phyloP scores from a whole-genome alignment of 768 basidiomycete species.

The Leucocoprinus birnbaumii region DNA sequence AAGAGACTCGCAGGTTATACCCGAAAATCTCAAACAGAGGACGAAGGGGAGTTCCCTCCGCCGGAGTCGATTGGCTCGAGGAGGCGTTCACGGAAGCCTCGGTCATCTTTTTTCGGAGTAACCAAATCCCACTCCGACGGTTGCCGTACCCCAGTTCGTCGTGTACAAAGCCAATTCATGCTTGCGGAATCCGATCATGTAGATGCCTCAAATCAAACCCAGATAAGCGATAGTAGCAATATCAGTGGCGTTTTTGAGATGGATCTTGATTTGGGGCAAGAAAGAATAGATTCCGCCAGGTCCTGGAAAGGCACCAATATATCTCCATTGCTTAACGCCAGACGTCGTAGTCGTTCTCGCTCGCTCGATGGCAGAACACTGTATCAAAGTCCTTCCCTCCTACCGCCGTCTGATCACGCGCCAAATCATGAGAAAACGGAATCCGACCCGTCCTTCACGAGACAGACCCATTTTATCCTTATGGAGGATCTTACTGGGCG shows the following conservation, averaged over 20 bases:
- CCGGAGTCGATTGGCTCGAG: conserved; percentile 22
- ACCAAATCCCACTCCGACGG: conserved; percentile 37
- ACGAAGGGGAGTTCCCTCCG: conserved; percentile 44
- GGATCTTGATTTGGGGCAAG: conserved; percentile 30
- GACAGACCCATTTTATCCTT: conserved; percentile 96
- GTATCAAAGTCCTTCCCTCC: conserved; percentile 23
- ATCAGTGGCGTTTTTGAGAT: conserved; percentile 39
- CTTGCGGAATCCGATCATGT: conserved; percentile 35
- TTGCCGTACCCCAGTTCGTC: conserved; percentile 43
- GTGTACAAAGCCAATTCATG: conserved; percentile 62
- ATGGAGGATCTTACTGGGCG: conserved; percentile 98
- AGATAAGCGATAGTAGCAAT: conserved; percentile 22
- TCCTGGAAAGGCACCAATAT: conserved; percentile 22
- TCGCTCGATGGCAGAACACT: conserved; percentile 33
- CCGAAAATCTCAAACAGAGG: conserved; percentile 42
- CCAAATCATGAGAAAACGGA: conserved; percentile 32
- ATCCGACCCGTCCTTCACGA: conserved; percentile 51
- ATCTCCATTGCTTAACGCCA: conserved; percentile 32
- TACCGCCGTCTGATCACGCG: conserved; percentile 21
- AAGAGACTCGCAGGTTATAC: conserved; percentile 46
- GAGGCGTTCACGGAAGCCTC: conserved; percentile 24
- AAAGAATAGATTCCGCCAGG: conserved; percentile 15
- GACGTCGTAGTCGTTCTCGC: conserved; percentile 43
- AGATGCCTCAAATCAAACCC: background rate
- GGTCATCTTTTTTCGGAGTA: conserved; percentile 39